phyloP scores from a whole-genome alignment of 768 basidiomycete species.

The Rhodotorula babjevae region DNA sequence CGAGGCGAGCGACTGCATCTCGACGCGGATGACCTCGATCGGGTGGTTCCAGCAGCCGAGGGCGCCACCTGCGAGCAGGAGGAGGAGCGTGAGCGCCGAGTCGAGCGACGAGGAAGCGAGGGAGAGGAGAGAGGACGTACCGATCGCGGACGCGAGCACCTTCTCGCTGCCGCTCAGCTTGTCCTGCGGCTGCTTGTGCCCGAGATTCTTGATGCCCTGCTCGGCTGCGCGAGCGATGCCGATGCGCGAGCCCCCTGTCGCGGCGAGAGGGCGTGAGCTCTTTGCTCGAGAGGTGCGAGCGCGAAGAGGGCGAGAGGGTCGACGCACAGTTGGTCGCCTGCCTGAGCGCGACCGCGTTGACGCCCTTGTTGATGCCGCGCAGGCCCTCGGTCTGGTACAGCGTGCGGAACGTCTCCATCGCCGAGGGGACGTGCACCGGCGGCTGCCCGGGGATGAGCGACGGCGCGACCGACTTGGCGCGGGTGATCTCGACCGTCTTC shows the following conservation, averaged over 20 bases:
- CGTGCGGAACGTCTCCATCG: slow-evolving; percentile 81
- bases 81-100: too few relatives aligned
- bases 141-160: slow-evolving; percentile 77
- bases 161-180: slow-evolving; percentile 72
- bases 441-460: slow-evolving; percentile 10
- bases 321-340: slow-evolving; percentile 46
- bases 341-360: slow-evolving; percentile 59
- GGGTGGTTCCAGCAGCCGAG: slow-evolving; percentile 94
- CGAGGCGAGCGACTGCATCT: slow-evolving; percentile 93
- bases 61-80: slow-evolving; percentile 53
- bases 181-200: slow-evolving; percentile 70
- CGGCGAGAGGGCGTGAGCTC: too few relatives aligned
- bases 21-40: slow-evolving; percentile 67
- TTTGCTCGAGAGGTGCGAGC: too few relatives aligned
- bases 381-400: slow-evolving; percentile 90
- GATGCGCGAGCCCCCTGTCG: slow-evolving; percentile 8
- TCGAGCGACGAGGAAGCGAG: too few relatives aligned
- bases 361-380: slow-evolving; percentile 92
- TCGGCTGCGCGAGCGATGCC: slow-evolving; percentile 54
- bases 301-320: not conserved
- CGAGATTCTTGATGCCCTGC: slow-evolving; percentile 63
- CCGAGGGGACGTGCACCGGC: slow-evolving; percentile 56
- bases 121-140: not conserved
- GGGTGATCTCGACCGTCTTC: slow-evolving; percentile 97
- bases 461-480: slow-evolving; percentile 63